These are phyloP conservation scores for Xerocomellus amylosporus DNA, from an alignment of 768 basidiomycete genomes.

Conservation along the genomic window DNA sequence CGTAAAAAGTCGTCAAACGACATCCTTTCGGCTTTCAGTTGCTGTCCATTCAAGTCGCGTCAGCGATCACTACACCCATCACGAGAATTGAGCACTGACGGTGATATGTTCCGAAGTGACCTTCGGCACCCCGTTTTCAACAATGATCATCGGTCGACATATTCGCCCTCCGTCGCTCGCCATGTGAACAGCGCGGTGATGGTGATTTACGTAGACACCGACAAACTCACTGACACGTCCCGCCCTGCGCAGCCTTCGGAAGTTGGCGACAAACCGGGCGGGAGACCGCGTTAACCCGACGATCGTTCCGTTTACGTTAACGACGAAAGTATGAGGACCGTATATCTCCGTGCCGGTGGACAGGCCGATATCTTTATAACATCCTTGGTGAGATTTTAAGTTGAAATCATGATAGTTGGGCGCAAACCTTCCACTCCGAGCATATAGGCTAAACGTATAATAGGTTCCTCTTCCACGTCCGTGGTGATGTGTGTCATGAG, in stretches of 20 bases:
- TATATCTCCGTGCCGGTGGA: slow-evolving; percentile 96
- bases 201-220: slow-evolving; percentile 92
- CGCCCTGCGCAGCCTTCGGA: slow-evolving; percentile 89
- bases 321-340: slow-evolving; percentile 86
- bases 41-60: slow-evolving; percentile 38
- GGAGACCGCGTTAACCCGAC: slow-evolving; percentile 90
- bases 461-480: slow-evolving; percentile 94
- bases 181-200: slow-evolving; percentile 92
- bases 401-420: slow-evolving; percentile 6
- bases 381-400: slow-evolving; percentile 12
- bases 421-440: slow-evolving; percentile 91
- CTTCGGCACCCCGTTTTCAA: slow-evolving; percentile 73
- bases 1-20: slow-evolving; percentile 93
- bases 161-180: slow-evolving; percentile 97
- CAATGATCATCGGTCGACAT: slow-evolving; percentile 96
- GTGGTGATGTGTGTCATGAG: slow-evolving; percentile 99
- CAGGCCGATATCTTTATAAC: slow-evolving; percentile 72
- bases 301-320: slow-evolving; percentile 95
- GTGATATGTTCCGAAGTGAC: slow-evolving; percentile 78
- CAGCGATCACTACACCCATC: neutral
- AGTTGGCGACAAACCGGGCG: slow-evolving; percentile 80
- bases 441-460: slow-evolving; percentile 85
- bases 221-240: slow-evolving; percentile 95
- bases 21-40: slow-evolving; percentile 73
- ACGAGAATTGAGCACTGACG: slow-evolving; percentile 39